Evolutionary conservation across 2,329 filamentous ascomycete species (phyloP), one percentile per base, ranked within the genome.

Genomic region (Periconia sp.): DNA sequence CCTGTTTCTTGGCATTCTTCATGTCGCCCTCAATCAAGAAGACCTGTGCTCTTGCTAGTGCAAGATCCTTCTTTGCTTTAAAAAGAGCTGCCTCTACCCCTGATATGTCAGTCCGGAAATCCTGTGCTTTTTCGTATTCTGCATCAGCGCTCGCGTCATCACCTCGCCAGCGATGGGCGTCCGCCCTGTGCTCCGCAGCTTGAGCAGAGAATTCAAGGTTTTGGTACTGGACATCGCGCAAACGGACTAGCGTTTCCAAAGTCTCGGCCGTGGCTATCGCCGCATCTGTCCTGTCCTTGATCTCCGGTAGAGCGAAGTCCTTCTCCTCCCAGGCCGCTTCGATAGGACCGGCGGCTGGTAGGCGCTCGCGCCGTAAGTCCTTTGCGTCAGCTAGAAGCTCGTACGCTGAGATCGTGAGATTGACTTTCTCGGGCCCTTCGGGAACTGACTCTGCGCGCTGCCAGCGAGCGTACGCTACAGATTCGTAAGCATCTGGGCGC

Each of bases 361-460:
- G 25, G 53, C 54, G 48, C 5, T 32, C 30, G 32, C 61, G 59
- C 18, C 56, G 54, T 10, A 63, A 40, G 32, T 63, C 49, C 21
- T 59, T 62, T 21, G 61, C 61, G 40, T 65, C 61, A 22, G 63
- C 56, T 15, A 63, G 57, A 18, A 66, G 56, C 16, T 52, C 49
- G 49, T 61, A 66, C 5, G 60, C 59, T 10, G 60, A 61, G 16
- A 62, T 41, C 12, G 40, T 54, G 18, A 61, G 52, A 7, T 45
- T 44, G 5, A 42, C 43, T 37, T 58, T 60, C 34, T 57, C 43
- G 15, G 44, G 46, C 19, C 53, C 46, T 23, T 48, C 38, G 11
- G 57, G 50, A 3, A 65, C 51, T 2, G 52, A 39, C 11, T 57
- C 43, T 11, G 61, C 62, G 26, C 52, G 40, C 13, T 44, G 41